Evolutionary conservation across 2,329 filamentous ascomycete species (phyloP).

Genomic region (Aureobasidium lini): DNA sequence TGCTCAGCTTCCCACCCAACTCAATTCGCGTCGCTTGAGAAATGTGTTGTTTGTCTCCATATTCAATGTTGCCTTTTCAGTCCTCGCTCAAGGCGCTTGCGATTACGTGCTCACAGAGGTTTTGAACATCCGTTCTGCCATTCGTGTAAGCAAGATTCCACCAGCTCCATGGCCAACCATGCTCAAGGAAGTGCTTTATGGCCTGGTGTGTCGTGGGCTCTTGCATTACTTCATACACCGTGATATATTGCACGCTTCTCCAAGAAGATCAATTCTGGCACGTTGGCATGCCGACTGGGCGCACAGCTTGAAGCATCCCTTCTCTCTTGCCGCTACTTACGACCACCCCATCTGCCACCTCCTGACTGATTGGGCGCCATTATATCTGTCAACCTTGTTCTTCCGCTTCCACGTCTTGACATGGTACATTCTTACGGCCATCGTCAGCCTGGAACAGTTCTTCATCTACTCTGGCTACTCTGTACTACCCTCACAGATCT

Average conservation of each 20-base stretch:
- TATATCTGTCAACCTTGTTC: slow-evolving; percentile 57
- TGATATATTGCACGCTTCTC: slow-evolving; percentile 54
- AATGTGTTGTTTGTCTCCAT: slow-evolving; percentile 47
- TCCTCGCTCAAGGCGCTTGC: slow-evolving; percentile 47
- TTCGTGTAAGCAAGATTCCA: slow-evolving; percentile 52
- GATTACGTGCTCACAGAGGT: slow-evolving; percentile 49
- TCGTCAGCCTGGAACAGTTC: slow-evolving; percentile 60
- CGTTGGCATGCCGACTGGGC: slow-evolving; percentile 48
- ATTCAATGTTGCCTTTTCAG: slow-evolving; percentile 48
- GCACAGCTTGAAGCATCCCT: slow-evolving; percentile 51
- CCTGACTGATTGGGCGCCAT: slow-evolving; percentile 55
- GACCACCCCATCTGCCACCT: slow-evolving; percentile 62
- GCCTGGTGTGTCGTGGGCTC: slow-evolving; percentile 51
- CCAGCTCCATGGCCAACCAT: slow-evolving; percentile 55
- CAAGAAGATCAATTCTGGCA: slow-evolving; percentile 21
- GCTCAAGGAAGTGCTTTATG: slow-evolving; percentile 46
- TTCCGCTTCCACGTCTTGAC: slow-evolving; percentile 66
- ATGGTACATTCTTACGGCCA: slow-evolving; percentile 56
- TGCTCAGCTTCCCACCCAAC: slow-evolving; percentile 38
- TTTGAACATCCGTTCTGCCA: slow-evolving; percentile 45
- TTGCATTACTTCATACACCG: slow-evolving; percentile 70
- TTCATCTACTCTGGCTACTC: slow-evolving; percentile 62
- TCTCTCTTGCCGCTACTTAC: slow-evolving; percentile 56
- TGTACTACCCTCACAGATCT: slow-evolving; percentile 50
- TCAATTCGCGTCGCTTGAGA: slow-evolving; percentile 36